Percentiles rank a stretch among this genome's conserved stretches.
Evolutionary conservation across 2,329 filamentous ascomycete species (phyloP).

Genomic region (Sphaerostilbella broomeana): DNA sequence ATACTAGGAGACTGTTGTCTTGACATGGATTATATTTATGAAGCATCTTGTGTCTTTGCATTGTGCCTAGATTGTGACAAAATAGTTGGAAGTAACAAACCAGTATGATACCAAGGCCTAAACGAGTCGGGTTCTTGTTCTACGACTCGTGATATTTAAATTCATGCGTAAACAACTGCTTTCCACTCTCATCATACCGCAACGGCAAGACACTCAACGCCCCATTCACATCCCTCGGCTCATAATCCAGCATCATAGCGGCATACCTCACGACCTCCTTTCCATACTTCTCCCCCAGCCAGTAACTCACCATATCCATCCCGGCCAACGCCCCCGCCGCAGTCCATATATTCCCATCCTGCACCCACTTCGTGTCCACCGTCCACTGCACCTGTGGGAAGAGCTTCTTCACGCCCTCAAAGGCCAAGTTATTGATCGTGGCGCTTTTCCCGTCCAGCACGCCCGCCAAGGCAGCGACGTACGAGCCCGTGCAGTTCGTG

Average conservation of each 20-base stretch:
- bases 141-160: conserved; percentile 6
- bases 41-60: too few relatives aligned
- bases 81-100: too few relatives aligned
- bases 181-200: conserved; percentile 23
- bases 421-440: conserved; percentile 34
- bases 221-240: conserved; percentile 30
- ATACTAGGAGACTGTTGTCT: too few relatives aligned
- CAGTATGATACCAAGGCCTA: too few relatives aligned
- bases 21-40: too few relatives aligned
- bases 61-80: too few relatives aligned
- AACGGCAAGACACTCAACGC: conserved; percentile 22
- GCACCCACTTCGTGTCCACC: conserved; percentile 36
- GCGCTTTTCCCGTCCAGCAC: conserved; percentile 37
- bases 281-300: conserved; percentile 31
- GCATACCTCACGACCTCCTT: conserved; percentile 21
- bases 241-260: conserved; percentile 26
- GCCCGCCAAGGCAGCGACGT: conserved; percentile 27
- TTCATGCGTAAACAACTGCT: conserved; percentile 23
- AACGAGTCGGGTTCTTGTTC: too few relatives aligned
- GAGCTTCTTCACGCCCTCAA: conserved; percentile 23
- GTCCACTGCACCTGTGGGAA: conserved; percentile 39
- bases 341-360: conserved; percentile 42
- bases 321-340: conserved; percentile 38
- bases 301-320: conserved; percentile 38
- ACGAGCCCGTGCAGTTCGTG: conserved; percentile 32